These are phyloP conservation scores for Chenopodium quinoa DNA, from an alignment of 148 eudicot genomes.

Conservation along the genomic window DNA sequence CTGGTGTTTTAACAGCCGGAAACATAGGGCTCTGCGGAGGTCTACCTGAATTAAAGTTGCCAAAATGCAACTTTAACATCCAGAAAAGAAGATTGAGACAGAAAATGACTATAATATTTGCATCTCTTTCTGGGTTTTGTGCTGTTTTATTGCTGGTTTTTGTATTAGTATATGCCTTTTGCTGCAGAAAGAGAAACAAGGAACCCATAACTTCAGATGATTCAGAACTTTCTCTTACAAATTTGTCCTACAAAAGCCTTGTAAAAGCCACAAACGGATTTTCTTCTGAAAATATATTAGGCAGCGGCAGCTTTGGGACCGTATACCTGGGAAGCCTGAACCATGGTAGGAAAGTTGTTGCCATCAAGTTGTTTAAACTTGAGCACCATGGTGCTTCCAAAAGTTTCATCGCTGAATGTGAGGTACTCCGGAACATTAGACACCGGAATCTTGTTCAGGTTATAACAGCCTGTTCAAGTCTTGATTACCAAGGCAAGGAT, in stretches of 20 bases:
- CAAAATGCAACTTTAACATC: constrained; percentile 18
- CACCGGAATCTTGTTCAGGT: constrained; percentile 31
- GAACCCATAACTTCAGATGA: neutral
- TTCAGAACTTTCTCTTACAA: neutral
- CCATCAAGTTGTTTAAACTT: constrained; percentile 26
- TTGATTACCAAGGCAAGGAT: constrained; percentile 27
- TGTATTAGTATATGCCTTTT: neutral
- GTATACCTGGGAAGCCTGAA: constrained; percentile 32
- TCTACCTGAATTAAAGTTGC: constrained; percentile 28
- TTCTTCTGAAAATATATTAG: constrained; percentile 23
- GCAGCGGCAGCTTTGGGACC: constrained; percentile 30
- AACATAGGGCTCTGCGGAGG: constrained; percentile 48
- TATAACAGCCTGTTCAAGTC: constrained; percentile 28
- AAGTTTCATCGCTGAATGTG: constrained; percentile 31
- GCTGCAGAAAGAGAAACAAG: neutral
- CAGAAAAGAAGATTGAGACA: neutral
- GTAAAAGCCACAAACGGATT: constrained; percentile 36
- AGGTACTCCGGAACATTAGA: constrained; percentile 12
- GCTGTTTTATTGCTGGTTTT: neutral
- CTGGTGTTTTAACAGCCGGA: constrained; percentile 29
- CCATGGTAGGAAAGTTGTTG: constrained; percentile 6
- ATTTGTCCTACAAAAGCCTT: constrained; percentile 29
- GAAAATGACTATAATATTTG: neutral
- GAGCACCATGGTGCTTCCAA: constrained; percentile 12
- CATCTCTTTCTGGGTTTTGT: neutral